Conservation (phyloP, 2,329 filamentous ascomycete species). For the Nothopassalora personata region DNA sequence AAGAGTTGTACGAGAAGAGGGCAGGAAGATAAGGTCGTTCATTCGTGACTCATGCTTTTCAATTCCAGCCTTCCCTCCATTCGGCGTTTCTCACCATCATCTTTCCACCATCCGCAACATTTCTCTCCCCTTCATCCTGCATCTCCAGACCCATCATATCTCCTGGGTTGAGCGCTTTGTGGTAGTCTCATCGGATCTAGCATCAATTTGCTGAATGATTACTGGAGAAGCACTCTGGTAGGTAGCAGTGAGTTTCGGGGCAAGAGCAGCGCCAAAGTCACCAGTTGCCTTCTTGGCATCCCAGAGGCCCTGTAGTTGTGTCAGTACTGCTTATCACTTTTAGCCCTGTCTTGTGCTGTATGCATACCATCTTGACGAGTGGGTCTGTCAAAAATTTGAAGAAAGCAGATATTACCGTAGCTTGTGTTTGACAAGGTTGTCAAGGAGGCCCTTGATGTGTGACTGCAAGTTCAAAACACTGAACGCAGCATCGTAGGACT, state of each 20-base stretch:
- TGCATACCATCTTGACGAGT: conserved; percentile 4
- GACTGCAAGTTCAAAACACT: conserved; percentile 5
- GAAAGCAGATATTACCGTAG: conserved; percentile 3
- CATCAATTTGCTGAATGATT: conserved; percentile 8
- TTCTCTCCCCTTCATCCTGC: too few species aligned
- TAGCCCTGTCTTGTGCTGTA: too few species aligned
- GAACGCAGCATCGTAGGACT: conserved; percentile 5
- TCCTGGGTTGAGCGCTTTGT: neutral
- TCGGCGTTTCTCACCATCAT: too few species aligned
- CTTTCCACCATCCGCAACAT: neutral
- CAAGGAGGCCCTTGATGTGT: conserved; percentile 4
- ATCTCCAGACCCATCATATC: too few species aligned
- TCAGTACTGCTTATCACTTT: too few species aligned
- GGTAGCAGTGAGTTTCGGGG: conserved; percentile 4
- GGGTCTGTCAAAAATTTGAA: conserved; percentile 1
- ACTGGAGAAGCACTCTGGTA: conserved; percentile 6
- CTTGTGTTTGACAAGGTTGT: conserved; percentile 6
- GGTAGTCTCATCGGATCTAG: conserved; percentile 4
- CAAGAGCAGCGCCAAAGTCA: conserved; percentile 3
- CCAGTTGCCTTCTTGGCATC: conserved; percentile 3
- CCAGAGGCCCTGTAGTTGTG: neutral
- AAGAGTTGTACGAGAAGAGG: too few species aligned
- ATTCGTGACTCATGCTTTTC: too few species aligned
- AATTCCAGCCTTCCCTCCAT: too few species aligned
- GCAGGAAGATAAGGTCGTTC: too few species aligned